phyloP scores from a whole-genome alignment of 2,329 filamentous ascomycete genomes.

The Orbilia ellipsospora region DNA sequence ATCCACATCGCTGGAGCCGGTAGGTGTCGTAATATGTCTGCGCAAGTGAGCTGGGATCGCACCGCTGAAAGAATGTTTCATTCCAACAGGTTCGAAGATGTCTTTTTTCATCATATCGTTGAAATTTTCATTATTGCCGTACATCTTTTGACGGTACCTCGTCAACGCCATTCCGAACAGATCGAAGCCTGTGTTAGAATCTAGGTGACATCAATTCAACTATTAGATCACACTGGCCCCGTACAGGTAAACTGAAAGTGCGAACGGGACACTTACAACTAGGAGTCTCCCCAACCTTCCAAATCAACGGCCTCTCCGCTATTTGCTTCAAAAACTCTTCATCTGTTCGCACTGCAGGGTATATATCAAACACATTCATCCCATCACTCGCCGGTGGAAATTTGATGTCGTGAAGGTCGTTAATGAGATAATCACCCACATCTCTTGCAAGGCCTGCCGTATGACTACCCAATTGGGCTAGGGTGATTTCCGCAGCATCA shows the following conservation, averaged over 20 bases:
- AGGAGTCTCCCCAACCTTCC: constrained; percentile 37
- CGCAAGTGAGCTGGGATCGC: constrained; percentile 21
- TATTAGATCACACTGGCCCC: no score
- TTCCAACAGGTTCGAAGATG: constrained; percentile 28
- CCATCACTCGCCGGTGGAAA: constrained; percentile 18
- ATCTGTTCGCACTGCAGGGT: constrained; percentile 17
- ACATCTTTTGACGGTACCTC: constrained; percentile 33
- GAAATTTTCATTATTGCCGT: constrained; percentile 10
- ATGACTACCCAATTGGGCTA: constrained; percentile 45
- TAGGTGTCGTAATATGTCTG: constrained; percentile 31
- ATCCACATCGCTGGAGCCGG: constrained; percentile 26
- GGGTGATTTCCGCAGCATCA: constrained; percentile 36
- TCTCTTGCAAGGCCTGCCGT: constrained; percentile 31
- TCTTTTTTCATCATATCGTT: constrained; percentile 30
- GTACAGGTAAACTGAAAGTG: no score
- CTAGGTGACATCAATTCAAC: no score
- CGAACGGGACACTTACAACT: constrained; percentile 21
- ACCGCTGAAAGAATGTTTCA: constrained; percentile 38
- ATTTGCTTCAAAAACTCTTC: constrained; percentile 9
- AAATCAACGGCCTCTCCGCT: constrained; percentile 21
- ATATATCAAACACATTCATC: constrained; percentile 22
- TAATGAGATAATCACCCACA: constrained; percentile 27
- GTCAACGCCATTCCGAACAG: constrained; percentile 32
- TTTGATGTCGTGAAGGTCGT: constrained; percentile 23
- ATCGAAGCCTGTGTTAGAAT: constrained; percentile 36